Conservation (phyloP, 2,329 filamentous ascomycete genomes). For the Curvularia sp. region DNA sequence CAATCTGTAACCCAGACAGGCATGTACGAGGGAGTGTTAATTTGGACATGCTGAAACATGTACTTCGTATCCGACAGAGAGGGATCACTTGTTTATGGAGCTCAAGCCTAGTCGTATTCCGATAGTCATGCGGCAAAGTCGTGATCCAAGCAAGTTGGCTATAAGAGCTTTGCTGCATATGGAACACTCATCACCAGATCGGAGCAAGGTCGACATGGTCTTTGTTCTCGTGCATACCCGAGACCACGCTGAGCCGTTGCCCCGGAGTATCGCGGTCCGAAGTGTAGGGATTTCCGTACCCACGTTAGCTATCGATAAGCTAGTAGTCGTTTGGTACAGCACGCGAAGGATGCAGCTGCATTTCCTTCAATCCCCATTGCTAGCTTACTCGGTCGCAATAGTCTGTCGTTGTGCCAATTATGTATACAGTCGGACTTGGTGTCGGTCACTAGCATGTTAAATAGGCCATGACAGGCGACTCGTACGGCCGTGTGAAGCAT, state of each 20-base stretch:
- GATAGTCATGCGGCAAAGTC: not conserved
- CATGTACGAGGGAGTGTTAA: not conserved
- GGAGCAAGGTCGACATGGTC: not conserved
- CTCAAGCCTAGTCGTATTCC: not conserved
- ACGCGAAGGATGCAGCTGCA: not conserved
- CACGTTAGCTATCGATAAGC: conserved; percentile 24
- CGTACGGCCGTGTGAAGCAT: not conserved
- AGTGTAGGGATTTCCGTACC: conserved; percentile 8
- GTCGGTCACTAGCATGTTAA: not conserved
- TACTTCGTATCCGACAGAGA: not conserved
- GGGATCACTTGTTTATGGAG: not conserved
- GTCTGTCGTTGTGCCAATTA: not conserved
- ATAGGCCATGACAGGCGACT: not conserved
- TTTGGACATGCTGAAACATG: not conserved
- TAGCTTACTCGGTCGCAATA: not conserved
- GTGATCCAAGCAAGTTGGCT: not conserved
- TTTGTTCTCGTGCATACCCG: not conserved
- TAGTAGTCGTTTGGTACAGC: conserved; percentile 6
- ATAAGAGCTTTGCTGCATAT: not conserved
- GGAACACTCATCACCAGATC: not conserved
- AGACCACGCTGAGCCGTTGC: not conserved
- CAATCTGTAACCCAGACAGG: not conserved
- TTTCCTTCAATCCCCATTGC: not conserved
- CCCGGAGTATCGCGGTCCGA: conserved; percentile 10
- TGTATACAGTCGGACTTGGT: not conserved